A percentile compares a stretch with the other conserved stretches of the same genome.
These are phyloP conservation scores for Actinomortierella wolfii DNA, from an alignment of 371 early-diverging fungal species.

Conservation along the genomic window DNA sequence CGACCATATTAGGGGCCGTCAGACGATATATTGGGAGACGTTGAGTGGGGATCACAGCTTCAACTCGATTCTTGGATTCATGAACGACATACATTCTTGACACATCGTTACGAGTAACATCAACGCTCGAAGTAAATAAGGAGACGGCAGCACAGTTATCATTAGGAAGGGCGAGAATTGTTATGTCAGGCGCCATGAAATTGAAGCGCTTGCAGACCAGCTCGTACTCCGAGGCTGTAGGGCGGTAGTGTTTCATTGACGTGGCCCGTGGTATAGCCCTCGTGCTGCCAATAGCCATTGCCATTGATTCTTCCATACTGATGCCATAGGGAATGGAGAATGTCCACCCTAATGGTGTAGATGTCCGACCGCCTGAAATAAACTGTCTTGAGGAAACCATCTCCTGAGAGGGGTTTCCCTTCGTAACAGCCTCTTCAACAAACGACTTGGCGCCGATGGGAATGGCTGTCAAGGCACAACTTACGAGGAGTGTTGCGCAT, in stretches of 20 bases:
- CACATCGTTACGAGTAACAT: background rate
- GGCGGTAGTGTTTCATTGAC: slow-evolving; percentile 10
- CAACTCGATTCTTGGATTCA: slow-evolving; percentile 2
- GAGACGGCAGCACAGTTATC: slow-evolving; percentile 3
- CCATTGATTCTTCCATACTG: slow-evolving; percentile 4
- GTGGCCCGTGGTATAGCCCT: background rate
- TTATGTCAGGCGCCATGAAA: background rate
- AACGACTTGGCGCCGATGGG: background rate
- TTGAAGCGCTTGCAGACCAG: slow-evolving; percentile 9
- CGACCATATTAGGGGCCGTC: too few species aligned
- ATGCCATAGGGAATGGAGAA: slow-evolving; percentile 4
- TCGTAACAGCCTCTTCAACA: background rate
- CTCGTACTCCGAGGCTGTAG: slow-evolving; percentile 1
- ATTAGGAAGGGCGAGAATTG: background rate
- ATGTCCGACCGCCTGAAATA: background rate
- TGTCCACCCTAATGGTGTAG: background rate
- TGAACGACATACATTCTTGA: slow-evolving; percentile 1
- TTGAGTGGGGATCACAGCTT: background rate
- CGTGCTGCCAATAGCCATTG: background rate
- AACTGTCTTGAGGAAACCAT: slow-evolving; percentile 3
- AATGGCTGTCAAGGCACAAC: background rate
- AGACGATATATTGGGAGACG: background rate
- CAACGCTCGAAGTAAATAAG: background rate
- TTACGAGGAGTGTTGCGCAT: background rate
- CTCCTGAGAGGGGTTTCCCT: background rate